phyloP scores from a whole-genome alignment of 495 filamentous ascomycete genomes.

The Margaritispora aquatica region DNA sequence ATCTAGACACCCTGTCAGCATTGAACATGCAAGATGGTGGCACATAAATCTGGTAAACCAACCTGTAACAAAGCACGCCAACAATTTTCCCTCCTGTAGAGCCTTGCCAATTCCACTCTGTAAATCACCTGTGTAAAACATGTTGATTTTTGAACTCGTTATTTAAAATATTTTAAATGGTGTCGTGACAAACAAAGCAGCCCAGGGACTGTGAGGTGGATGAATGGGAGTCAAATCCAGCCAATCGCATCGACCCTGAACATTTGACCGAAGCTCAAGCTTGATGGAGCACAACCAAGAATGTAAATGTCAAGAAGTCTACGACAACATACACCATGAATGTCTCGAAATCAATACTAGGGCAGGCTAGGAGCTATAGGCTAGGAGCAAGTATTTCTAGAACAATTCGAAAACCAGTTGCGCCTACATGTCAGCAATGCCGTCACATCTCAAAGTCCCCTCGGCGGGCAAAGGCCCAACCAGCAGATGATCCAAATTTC shows the following conservation, averaged over 20 bases:
- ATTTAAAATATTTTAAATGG: no score
- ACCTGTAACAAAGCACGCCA: constrained; percentile 64
- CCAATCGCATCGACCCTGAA: not conserved
- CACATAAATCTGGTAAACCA: constrained; percentile 1
- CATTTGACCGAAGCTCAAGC: constrained; percentile 4
- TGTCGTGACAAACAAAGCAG: not conserved
- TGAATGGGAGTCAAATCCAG: not conserved
- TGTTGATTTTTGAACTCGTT: no score
- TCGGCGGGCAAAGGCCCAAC: constrained; percentile 13
- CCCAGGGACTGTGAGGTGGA: no score
- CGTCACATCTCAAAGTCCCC: constrained; percentile 17
- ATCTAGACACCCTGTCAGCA: constrained; percentile 41
- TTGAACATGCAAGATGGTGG: not conserved
- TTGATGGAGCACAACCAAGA: not conserved
- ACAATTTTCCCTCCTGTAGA: constrained; percentile 55
- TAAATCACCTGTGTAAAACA: constrained; percentile 77
- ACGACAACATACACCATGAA: constrained; percentile 12
- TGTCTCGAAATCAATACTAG: constrained; percentile 6
- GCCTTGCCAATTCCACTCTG: constrained; percentile 73
- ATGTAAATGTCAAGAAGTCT: not conserved
- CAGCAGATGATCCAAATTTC: constrained; percentile 66
- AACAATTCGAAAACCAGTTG: not conserved
- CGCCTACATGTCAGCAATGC: constrained; percentile 14
- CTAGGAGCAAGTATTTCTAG: not conserved
- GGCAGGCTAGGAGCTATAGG: not conserved